Percentiles rank a stretch among this genome's conserved stretches.
phyloP scores from a whole-genome alignment of 768 basidiomycete species.

The Solioccasus polychromus region DNA sequence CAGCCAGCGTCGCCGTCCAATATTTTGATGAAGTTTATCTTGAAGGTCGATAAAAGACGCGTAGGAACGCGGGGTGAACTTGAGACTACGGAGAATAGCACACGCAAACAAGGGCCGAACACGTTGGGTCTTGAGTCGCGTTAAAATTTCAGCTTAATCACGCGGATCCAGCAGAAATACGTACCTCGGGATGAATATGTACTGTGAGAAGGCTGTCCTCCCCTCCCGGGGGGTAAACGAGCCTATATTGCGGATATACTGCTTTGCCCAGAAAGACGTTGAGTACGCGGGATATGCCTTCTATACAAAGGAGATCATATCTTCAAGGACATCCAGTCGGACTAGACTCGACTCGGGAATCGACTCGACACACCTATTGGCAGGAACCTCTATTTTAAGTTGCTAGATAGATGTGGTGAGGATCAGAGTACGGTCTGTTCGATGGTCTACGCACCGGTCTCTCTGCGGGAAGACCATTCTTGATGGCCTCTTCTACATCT shows the following conservation, averaged over 20 bases:
- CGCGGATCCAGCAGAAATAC: slow-evolving; percentile 16
- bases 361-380: slow-evolving; percentile 68
- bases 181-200: slow-evolving; percentile 69
- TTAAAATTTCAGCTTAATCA: neutral
- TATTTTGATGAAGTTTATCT: slow-evolving; percentile 97
- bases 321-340: slow-evolving; percentile 38
- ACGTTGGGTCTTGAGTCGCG: slow-evolving; percentile 57
- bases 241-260: slow-evolving; percentile 67
- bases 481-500: slow-evolving; percentile 78
- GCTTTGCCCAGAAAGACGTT: slow-evolving; percentile 75
- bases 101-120: slow-evolving; percentile 91
- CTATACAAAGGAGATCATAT: slow-evolving; percentile 97
- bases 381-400: slow-evolving; percentile 98
- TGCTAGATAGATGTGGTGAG: slow-evolving; percentile 49
- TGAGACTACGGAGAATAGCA: slow-evolving; percentile 85
- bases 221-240: slow-evolving; percentile 69
- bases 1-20: slow-evolving; percentile 84
- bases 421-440: neutral
- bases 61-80: slow-evolving; percentile 85
- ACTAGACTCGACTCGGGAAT: neutral
- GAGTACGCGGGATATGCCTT: slow-evolving; percentile 88
- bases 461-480: slow-evolving; percentile 81
- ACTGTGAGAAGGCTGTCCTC: slow-evolving; percentile 64
- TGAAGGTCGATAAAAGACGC: slow-evolving; percentile 99
- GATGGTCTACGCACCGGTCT: slow-evolving; percentile 58